Conservation (phyloP, 2,329 filamentous ascomycete genomes). For the Arthrinium puccinioides region DNA sequence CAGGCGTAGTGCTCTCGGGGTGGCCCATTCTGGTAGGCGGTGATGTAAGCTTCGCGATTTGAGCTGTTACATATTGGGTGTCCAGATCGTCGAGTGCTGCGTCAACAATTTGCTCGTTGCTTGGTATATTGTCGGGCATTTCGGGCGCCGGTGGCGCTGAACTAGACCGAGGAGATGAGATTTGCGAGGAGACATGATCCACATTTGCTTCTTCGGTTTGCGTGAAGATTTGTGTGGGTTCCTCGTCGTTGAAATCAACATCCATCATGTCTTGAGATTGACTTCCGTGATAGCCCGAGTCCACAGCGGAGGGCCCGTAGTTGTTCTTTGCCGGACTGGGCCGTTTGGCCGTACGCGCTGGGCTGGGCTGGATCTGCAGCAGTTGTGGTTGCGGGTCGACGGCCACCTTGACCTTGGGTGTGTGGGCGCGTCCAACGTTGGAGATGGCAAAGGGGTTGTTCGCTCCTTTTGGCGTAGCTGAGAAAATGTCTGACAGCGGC, state of each 20-base stretch:
- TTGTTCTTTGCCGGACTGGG: constrained; percentile 16
- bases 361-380: constrained; percentile 18
- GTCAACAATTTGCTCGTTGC: too few relatives aligned
- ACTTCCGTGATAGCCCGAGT: constrained; percentile 69
- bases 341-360: constrained; percentile 6
- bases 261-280: constrained; percentile 49
- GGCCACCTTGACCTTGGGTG: constrained; percentile 53
- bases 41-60: constrained; percentile 10
- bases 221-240: constrained; percentile 15
- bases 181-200: too few relatives aligned
- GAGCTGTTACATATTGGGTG: constrained; percentile 20
- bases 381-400: constrained; percentile 39
- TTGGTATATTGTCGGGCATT: too few relatives aligned
- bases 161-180: too few relatives aligned
- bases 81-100: constrained; percentile 12
- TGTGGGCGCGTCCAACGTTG: constrained; percentile 39
- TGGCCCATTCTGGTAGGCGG: constrained; percentile 9
- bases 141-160: too few relatives aligned
- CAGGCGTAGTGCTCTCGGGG: constrained; percentile 23
- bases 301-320: constrained; percentile 31
- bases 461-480: constrained; percentile 45
- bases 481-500: constrained; percentile 55
- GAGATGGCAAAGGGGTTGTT: constrained; percentile 46
- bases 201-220: constrained; percentile 8
- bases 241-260: constrained; percentile 16